phyloP scores from a whole-genome alignment of 148 eudicot genomes.

The Camellia japonica region DNA sequence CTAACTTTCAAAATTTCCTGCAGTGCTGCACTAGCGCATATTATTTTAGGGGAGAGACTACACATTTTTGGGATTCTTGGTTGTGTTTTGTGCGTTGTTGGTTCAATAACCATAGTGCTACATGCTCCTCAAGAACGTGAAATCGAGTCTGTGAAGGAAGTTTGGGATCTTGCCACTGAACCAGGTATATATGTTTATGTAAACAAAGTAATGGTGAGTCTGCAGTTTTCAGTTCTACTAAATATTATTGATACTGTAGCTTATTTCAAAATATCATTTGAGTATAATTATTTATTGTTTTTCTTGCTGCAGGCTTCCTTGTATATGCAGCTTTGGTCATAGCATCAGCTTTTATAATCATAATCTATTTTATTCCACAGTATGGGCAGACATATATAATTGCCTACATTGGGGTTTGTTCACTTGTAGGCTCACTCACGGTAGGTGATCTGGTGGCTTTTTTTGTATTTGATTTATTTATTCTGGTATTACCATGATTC shows the following conservation, averaged over 20 bases:
- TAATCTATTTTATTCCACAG: slow-evolving; percentile 46
- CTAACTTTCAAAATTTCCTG: slow-evolving; percentile 14
- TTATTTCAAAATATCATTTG: background rate
- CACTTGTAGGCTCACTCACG: slow-evolving; percentile 71
- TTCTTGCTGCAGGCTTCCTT: slow-evolving; percentile 52
- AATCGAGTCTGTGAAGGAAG: slow-evolving; percentile 74
- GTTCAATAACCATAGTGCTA: slow-evolving; percentile 75
- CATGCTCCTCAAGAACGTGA: slow-evolving; percentile 92
- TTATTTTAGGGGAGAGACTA: slow-evolving; percentile 60
- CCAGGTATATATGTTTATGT: slow-evolving; percentile 48
- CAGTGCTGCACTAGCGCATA: slow-evolving; percentile 82
- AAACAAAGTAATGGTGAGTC: background rate
- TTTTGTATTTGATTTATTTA: background rate
- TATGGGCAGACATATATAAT: slow-evolving; percentile 73
- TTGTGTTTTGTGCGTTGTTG: slow-evolving; percentile 78
- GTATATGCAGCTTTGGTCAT: slow-evolving; percentile 56
- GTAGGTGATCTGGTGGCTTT: slow-evolving; percentile 29
- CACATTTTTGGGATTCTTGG: slow-evolving; percentile 80
- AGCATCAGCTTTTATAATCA: slow-evolving; percentile 41
- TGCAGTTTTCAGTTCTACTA: background rate
- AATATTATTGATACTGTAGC: background rate
- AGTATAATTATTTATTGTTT: background rate
- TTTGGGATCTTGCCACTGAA: slow-evolving; percentile 94
- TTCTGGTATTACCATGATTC: background rate
- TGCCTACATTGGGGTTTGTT: slow-evolving; percentile 73